Evolutionary conservation across 306 rosid genomes (phyloP).

Genomic region (Sicyos baderoa): DNA sequence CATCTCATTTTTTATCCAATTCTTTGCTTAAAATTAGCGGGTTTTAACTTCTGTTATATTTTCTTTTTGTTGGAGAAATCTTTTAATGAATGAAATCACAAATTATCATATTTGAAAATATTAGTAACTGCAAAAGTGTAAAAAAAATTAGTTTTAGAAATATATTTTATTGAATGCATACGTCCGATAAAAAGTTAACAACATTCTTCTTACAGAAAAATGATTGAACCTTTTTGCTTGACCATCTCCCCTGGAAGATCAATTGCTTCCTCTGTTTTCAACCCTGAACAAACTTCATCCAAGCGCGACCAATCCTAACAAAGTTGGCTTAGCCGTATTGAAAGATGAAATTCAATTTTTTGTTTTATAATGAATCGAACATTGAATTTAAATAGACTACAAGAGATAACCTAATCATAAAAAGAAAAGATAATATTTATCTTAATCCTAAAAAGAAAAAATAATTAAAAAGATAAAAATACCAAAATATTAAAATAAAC

Average conservation of each 20-base stretch:
- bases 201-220: neutral
- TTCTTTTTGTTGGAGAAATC: neutral
- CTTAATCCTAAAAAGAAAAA: no score
- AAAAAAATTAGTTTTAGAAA: neutral
- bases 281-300: neutral
- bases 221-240: neutral
- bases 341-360: no score
- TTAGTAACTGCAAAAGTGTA: neutral
- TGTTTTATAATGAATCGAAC: no score
- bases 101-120: neutral
- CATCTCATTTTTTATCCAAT: neutral
- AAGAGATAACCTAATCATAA: no score
- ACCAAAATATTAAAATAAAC: no score
- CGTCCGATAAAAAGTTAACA: neutral
- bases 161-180: neutral
- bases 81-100: neutral
- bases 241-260: neutral
- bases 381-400: no score
- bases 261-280: neutral
- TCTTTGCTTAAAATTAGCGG: neutral
- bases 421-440: no score
- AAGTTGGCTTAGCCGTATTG: neutral
- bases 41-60: conserved; percentile 1
- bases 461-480: no score
- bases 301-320: neutral